phyloP scores from a whole-genome alignment of 2,329 filamentous ascomycete genomes.

The Ascocoryne sarcoides region DNA sequence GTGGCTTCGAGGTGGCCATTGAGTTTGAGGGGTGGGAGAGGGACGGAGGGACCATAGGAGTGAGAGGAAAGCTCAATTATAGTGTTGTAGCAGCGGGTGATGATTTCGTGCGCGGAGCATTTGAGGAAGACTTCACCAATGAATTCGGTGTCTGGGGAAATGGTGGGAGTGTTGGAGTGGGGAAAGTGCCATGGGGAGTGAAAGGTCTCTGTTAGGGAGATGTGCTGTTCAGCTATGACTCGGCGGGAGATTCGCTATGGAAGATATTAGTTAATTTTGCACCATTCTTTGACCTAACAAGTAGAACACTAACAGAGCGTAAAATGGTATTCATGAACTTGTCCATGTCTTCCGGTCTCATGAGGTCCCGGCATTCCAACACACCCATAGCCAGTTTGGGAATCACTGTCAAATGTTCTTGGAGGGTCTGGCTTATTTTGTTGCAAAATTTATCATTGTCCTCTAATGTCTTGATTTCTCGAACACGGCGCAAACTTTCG shows the following conservation, averaged over 20 bases:
- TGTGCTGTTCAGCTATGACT: conserved; percentile 95
- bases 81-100: conserved; percentile 71
- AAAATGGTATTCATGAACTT: conserved; percentile 92
- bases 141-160: conserved; percentile 58
- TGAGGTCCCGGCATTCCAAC: conserved; percentile 75
- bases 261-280: neutral
- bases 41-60: conserved; percentile 62
- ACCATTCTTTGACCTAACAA: neutral
- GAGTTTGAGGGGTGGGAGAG: conserved; percentile 73
- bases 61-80: conserved; percentile 65
- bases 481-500: conserved; percentile 75
- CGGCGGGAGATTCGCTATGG: conserved; percentile 82
- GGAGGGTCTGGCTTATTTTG: conserved; percentile 68
- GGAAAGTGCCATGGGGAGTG: conserved; percentile 85
- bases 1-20: conserved; percentile 80
- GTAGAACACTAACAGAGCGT: conserved; percentile 59
- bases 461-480: conserved; percentile 74
- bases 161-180: conserved; percentile 55
- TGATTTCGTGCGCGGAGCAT: conserved; percentile 83
- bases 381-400: conserved; percentile 92
- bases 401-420: conserved; percentile 86
- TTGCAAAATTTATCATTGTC: conserved; percentile 87
- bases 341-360: conserved; percentile 75
- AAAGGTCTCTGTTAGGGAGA: conserved; percentile 90
- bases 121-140: conserved; percentile 93